These are phyloP conservation scores for Geotrichum australiense DNA, from an alignment of 1,139 yeast species.

Conservation along the genomic window DNA sequence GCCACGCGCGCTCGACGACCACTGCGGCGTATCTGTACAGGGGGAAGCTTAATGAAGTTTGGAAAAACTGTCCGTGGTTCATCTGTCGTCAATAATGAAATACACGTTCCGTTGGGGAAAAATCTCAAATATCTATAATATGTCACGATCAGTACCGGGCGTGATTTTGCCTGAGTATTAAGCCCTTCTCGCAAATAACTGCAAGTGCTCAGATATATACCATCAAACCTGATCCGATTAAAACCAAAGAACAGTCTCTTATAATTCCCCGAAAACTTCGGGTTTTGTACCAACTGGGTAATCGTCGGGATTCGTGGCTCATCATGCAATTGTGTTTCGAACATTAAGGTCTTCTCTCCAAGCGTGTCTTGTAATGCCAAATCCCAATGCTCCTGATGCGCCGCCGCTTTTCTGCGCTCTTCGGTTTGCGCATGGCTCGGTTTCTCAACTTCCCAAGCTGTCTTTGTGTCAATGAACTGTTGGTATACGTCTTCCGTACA, in stretches of 20 bases:
- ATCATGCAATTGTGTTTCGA: background rate
- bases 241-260: conserved; percentile 39
- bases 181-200: conserved; percentile 80
- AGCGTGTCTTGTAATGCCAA: background rate
- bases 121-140: conserved; percentile 82
- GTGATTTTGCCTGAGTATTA: conserved; percentile 54
- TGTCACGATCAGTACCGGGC: conserved; percentile 76
- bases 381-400: conserved; percentile 1
- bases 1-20: conserved; percentile 26
- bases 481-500: conserved; percentile 21
- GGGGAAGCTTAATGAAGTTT: conserved; percentile 31
- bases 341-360: background rate
- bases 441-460: background rate
- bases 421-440: background rate
- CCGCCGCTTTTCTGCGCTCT: background rate
- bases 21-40: conserved; percentile 1
- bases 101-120: conserved; percentile 67
- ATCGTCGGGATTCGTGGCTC: background rate
- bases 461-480: background rate
- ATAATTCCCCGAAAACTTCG: conserved; percentile 31
- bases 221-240: conserved; percentile 73
- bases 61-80: conserved; percentile 36
- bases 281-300: background rate
- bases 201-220: conserved; percentile 79
- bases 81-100: conserved; percentile 24